Percentiles rank a stretch among this genome's conserved stretches.
These are phyloP conservation scores for Fusarium torulosum DNA, from an alignment of 2,329 filamentous ascomycete species.

Conservation along the genomic window DNA sequence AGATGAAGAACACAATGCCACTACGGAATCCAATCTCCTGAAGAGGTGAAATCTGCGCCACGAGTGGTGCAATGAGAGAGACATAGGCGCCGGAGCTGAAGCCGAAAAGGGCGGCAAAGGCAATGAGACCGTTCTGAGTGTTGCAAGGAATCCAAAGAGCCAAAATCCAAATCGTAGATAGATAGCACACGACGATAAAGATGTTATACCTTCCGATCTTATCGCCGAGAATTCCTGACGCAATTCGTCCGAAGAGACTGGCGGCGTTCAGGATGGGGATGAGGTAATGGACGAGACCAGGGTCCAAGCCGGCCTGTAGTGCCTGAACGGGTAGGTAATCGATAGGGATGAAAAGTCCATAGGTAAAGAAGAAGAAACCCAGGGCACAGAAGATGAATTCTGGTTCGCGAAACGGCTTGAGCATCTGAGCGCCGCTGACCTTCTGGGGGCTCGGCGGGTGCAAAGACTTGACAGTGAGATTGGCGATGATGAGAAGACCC, in stretches of 20 bases:
- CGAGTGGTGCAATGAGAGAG: slow-evolving; percentile 54
- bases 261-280: slow-evolving; percentile 56
- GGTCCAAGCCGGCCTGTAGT: slow-evolving; percentile 46
- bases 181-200: slow-evolving; percentile 60
- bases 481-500: slow-evolving; percentile 50
- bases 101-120: slow-evolving; percentile 58
- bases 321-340: slow-evolving; percentile 54
- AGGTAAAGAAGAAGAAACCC: slow-evolving; percentile 54
- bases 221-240: slow-evolving; percentile 53
- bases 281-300: slow-evolving; percentile 51
- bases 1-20: slow-evolving; percentile 62
- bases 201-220: slow-evolving; percentile 56
- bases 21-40: slow-evolving; percentile 50
- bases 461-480: slow-evolving; percentile 47
- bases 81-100: slow-evolving; percentile 59
- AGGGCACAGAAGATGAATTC: slow-evolving; percentile 50
- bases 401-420: slow-evolving; percentile 50
- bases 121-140: slow-evolving; percentile 50
- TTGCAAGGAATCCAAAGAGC: slow-evolving; percentile 59
- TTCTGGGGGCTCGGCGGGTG: slow-evolving; percentile 46
- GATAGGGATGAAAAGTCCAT: slow-evolving; percentile 55
- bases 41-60: slow-evolving; percentile 55
- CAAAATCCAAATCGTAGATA: slow-evolving; percentile 55
- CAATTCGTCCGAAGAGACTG: slow-evolving; percentile 54
- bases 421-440: slow-evolving; percentile 49